Percentiles rank a stretch among this genome's conserved stretches.
These are phyloP conservation scores for Nicotiana sylvestris DNA, from an alignment of 257 asterid species.

Conservation along the genomic window DNA sequence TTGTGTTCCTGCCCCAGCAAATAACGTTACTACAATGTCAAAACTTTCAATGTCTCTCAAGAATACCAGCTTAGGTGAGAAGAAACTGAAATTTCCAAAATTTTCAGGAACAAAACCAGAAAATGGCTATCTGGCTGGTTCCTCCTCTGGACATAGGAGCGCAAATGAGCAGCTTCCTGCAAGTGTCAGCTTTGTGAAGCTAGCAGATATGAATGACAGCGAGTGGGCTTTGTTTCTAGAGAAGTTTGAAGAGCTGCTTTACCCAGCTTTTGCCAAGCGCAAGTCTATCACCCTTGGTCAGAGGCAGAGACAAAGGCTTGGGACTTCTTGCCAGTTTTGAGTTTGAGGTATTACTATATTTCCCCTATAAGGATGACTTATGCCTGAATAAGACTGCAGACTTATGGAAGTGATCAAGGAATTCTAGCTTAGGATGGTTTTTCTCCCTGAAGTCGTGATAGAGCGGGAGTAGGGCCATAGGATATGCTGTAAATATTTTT, in stretches of 20 bases:
- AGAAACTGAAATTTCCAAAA: conserved; percentile 46
- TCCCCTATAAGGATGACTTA: conserved; percentile 17
- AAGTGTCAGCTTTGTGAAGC: conserved; percentile 75
- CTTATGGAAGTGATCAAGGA: conserved; percentile 28
- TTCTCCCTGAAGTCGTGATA: conserved; percentile 17
- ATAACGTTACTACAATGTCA: conserved; percentile 24
- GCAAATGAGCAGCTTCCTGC: conserved; percentile 90
- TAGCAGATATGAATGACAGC: conserved; percentile 73
- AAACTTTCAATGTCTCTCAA: conserved; percentile 60
- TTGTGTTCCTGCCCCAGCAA: conserved; percentile 22
- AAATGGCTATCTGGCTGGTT: conserved; percentile 17
- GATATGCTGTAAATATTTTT: conserved; percentile 53
- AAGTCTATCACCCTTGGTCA: conserved; percentile 57
- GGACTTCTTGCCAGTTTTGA: conserved; percentile 99
- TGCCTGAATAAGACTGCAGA: conserved; percentile 30
- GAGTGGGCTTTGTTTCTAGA: conserved; percentile 80
- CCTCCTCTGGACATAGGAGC: conserved; percentile 81
- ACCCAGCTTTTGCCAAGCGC: conserved; percentile 69
- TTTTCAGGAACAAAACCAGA: conserved; percentile 44
- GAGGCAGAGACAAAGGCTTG: conserved; percentile 89
- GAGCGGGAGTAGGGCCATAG: conserved; percentile 13
- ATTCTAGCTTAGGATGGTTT: conserved; percentile 35
- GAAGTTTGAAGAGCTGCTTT: conserved; percentile 72
- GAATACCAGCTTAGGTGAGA: conserved; percentile 53
- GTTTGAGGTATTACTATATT: conserved; percentile 17